These are phyloP conservation scores for Agarophyton chilense DNA, from an alignment of 23 red algal species.

Conservation along the genomic window DNA sequence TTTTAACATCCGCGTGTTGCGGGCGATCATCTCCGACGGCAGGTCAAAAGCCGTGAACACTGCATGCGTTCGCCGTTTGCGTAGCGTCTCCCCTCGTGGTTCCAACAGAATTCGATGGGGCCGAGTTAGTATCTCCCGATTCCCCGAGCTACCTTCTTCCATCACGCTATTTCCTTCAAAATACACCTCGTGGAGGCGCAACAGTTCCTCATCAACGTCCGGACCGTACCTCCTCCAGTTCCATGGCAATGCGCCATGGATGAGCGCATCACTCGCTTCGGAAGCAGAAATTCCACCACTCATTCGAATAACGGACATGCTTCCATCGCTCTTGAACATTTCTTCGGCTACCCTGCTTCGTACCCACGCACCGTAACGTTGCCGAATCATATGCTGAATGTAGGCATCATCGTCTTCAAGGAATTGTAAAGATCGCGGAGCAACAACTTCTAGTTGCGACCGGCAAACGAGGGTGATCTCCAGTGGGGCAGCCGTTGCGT, in stretches of 20 bases:
- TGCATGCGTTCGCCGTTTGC: conserved; percentile 11
- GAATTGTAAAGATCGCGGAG: conserved; percentile 31
- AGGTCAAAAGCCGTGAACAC: conserved; percentile 47
- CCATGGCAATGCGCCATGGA: conserved; percentile 27
- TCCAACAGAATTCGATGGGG: conserved; percentile 48
- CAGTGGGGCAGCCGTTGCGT: conserved; percentile 29
- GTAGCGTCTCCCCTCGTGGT: conserved; percentile 1
- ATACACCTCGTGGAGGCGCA: conserved; percentile 42
- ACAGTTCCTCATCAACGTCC: conserved; percentile 32
- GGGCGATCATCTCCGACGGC: conserved; percentile 71
- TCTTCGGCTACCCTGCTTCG: not conserved
- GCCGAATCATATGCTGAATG: not conserved
- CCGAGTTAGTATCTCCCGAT: conserved; percentile 17
- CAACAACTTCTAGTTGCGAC: conserved; percentile 44
- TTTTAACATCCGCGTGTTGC: conserved; percentile 53
- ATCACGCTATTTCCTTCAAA: not conserved
- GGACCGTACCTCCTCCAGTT: conserved; percentile 25
- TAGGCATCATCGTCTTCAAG: conserved; percentile 7
- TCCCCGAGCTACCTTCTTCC: not conserved
- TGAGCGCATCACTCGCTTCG: conserved; percentile 24
- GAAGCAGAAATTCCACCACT: conserved; percentile 44
- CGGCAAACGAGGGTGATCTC: conserved; percentile 56
- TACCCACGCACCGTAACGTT: conserved; percentile 59
- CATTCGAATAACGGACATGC: conserved; percentile 25
- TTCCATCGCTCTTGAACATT: conserved; percentile 11